These are phyloP conservation scores for Pseudocercospora macadamiae DNA, from an alignment of 2,329 filamentous ascomycete species.

Conservation along the genomic window DNA sequence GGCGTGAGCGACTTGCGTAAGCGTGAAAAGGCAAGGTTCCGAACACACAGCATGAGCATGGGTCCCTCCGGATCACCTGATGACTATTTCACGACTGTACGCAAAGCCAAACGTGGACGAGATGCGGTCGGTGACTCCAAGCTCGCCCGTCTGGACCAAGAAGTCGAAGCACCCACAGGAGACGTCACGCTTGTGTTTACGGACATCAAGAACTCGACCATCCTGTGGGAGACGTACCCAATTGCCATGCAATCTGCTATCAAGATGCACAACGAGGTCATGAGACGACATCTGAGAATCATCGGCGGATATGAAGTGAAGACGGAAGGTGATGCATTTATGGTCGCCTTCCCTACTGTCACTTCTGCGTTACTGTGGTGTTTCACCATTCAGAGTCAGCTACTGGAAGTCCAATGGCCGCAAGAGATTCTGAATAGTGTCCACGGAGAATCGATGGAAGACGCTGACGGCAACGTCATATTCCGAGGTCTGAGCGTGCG, in stretches of 20 bases:
- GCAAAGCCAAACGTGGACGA: conserved; percentile 63
- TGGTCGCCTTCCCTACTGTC: conserved; percentile 97
- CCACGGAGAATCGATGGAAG: conserved; percentile 78
- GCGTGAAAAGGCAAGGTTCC: conserved; percentile 73
- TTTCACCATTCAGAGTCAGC: conserved; percentile 86
- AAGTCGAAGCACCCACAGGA: conserved; percentile 87
- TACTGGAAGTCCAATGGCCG: conserved; percentile 91
- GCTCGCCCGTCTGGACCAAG: conserved; percentile 81
- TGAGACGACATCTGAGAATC: conserved; percentile 87
- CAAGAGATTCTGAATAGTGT: conserved; percentile 86
- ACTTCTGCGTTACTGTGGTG: conserved; percentile 95
- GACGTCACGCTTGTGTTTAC: conserved; percentile 95
- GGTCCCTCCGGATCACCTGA: conserved; percentile 75
- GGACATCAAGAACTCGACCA: conserved; percentile 97
- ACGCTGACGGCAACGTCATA: conserved; percentile 84
- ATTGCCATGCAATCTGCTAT: conserved; percentile 96
- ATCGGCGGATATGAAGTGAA: conserved; percentile 99
- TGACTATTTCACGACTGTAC: conserved; percentile 67
- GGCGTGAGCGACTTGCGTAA: conserved; percentile 89
- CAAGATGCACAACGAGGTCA: conserved; percentile 95
- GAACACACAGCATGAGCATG: conserved; percentile 83
- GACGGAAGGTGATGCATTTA: conserved; percentile 98
- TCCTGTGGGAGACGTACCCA: conserved; percentile 93
- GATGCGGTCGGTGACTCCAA: conserved; percentile 77
- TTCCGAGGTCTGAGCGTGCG: conserved; percentile 93